phyloP scores from a whole-genome alignment of 2,329 filamentous ascomycete species.

The Cordyceps pruinosa region DNA sequence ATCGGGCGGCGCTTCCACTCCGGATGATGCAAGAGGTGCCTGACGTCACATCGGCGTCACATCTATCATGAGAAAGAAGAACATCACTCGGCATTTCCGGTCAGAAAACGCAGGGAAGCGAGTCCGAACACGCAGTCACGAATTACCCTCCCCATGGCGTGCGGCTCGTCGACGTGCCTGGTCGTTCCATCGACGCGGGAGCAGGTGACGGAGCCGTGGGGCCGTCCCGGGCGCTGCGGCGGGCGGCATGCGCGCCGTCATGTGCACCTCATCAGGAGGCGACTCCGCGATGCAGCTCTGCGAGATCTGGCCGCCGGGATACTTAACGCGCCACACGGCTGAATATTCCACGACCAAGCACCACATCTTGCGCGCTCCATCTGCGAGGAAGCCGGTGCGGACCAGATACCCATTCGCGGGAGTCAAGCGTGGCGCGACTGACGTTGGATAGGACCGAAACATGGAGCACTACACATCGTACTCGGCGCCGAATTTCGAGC shows the following conservation, averaged over 20 bases:
- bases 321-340: background rate
- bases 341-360: background rate
- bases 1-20: background rate
- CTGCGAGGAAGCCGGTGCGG: background rate
- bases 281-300: background rate
- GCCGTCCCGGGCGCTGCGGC: background rate
- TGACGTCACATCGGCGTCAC: conserved; percentile 4
- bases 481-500: background rate
- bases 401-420: background rate
- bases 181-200: background rate
- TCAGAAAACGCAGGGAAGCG: background rate
- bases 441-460: background rate
- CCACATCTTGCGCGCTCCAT: background rate
- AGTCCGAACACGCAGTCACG: background rate
- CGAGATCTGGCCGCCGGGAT: background rate
- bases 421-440: background rate
- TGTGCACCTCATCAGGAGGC: conserved; percentile 1
- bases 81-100: background rate
- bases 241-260: conserved; percentile 4
- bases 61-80: background rate
- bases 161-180: background rate
- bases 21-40: background rate
- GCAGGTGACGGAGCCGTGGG: conserved; percentile 9
- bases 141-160: background rate
- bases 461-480: conserved; percentile 6